Conservation (phyloP, 768 basidiomycete species). For the Asterophora lycoperdoides region DNA sequence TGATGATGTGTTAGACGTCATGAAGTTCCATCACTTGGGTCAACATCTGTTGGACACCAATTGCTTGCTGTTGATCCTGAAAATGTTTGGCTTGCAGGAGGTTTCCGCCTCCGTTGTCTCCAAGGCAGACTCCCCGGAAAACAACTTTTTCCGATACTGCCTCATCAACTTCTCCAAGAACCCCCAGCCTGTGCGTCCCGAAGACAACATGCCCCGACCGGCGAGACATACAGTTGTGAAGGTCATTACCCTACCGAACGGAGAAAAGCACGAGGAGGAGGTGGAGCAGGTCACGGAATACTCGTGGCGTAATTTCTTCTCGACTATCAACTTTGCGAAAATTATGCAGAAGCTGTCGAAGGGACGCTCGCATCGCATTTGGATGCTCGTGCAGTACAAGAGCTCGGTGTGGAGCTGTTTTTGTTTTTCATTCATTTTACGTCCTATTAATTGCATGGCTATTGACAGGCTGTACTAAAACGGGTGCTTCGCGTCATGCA, state of each 20-base stretch:
- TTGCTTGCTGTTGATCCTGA: constrained; percentile 86
- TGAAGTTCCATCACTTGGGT: constrained; percentile 99
- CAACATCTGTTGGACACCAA: constrained; percentile 94
- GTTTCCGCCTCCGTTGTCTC: constrained; percentile 79
- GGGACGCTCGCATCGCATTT: constrained; percentile 88
- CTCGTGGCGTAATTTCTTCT: constrained; percentile 97
- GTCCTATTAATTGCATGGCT: too few species aligned
- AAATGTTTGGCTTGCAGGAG: constrained; percentile 98
- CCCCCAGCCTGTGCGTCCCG: constrained; percentile 51
- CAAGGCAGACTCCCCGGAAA: constrained; percentile 82
- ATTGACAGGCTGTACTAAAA: constrained; percentile 85
- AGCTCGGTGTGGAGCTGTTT: constrained; percentile 64
- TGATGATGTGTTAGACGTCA: constrained; percentile 59
- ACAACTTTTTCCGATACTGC: constrained; percentile 97
- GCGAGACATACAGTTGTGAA: constrained; percentile 57
- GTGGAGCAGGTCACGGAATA: constrained; percentile 90
- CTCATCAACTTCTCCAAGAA: constrained; percentile 70
- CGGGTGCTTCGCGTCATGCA: constrained; percentile 92
- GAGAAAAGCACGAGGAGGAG: constrained; percentile 77
- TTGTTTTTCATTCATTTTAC: too few species aligned
- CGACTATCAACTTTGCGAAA: constrained; percentile 94
- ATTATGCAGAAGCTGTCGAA: constrained; percentile 98
- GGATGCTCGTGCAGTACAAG: constrained; percentile 97
- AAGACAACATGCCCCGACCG: constrained; percentile 62
- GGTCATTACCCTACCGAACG: constrained; percentile 60